Evolutionary conservation across 192 early-diverging fungal species (phyloP), one percentile per base, ranked within the genome.

Genomic region (Backusella sp.): DNA sequence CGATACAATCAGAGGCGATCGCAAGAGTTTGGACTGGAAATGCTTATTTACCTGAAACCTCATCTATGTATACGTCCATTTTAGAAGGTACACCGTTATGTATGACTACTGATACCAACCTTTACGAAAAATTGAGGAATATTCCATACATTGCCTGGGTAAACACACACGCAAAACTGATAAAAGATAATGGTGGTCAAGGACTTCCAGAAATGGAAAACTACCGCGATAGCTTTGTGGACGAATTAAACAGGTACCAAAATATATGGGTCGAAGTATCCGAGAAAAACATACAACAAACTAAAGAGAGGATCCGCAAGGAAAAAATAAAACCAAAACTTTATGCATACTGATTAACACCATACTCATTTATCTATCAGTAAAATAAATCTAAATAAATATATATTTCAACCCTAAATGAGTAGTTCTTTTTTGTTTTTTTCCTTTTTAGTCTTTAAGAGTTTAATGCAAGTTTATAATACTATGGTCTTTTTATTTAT

Each of bases 21-120:
- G 67, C 73, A 1, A 66, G 77, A 12, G 77, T 79, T 14, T 79
- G 77, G 77, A 7, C 66, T 34, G 77, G 68, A 17, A 56, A 79
- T n/a, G 77, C 77, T 1, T 28, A 32, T 8, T 44, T 79, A 28
- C 77, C 77, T 52, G n/a, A 37, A 1, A 21, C 26, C 4, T 15
- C 56, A 9, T 17, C 49, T 7, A 79, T 79, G 77, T 28, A 39
- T 8, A 39, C 30, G 30, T 79, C 30, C 4, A 52, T 49, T 1
- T 12, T 30, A 30, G 52, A 66, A 7, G 12, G 59, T 6, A 44
- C 41, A 17, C 36, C 36, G 32, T 26, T 23, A 12, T 52, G 46
- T 17, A 34, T 14, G 26, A 34, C 72, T 34, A 8, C 23, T 35
- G 36, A 44, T 11, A 6, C 36, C 15, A 44, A 59, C 4, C 7